Conservation (phyloP, 1,139 yeast genomes). For the Geotrichum histeridarum region DNA sequence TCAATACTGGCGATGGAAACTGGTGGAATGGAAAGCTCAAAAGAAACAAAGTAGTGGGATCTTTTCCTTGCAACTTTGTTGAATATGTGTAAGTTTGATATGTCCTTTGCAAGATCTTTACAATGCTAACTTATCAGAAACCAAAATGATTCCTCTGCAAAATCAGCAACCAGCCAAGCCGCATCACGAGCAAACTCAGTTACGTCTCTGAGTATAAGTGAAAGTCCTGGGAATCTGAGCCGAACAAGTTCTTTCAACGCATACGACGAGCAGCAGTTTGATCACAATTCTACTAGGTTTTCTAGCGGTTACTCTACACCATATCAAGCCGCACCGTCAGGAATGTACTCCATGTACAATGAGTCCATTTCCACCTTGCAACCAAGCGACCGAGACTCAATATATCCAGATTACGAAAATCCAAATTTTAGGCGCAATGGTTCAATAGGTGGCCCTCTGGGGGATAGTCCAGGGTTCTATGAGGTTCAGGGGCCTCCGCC, state of each 20-base stretch:
- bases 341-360: conserved; percentile 11
- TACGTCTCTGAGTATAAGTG: conserved; percentile 9
- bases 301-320: conserved; percentile 10
- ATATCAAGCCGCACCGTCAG: background rate
- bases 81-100: conserved; percentile 38
- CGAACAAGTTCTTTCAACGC: background rate
- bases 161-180: background rate
- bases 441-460: background rate
- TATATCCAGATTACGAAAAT: background rate
- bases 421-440: background rate
- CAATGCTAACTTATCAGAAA: conserved; percentile 5
- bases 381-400: background rate
- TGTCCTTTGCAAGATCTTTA: background rate
- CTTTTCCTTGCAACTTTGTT: conserved; percentile 87
- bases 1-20: conserved; percentile 74
- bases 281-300: conserved; percentile 3
- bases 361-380: conserved; percentile 11
- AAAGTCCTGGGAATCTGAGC: conserved; percentile 5
- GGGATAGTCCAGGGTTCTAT: background rate
- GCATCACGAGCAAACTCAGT: conserved; percentile 2
- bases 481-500: conserved; percentile 27
- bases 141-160: conserved; percentile 12
- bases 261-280: background rate
- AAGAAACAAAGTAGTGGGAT: conserved; percentile 77
- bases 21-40: conserved; percentile 87